Conservation (phyloP, 2,329 filamentous ascomycete species). For the Aspergillus sp. region DNA sequence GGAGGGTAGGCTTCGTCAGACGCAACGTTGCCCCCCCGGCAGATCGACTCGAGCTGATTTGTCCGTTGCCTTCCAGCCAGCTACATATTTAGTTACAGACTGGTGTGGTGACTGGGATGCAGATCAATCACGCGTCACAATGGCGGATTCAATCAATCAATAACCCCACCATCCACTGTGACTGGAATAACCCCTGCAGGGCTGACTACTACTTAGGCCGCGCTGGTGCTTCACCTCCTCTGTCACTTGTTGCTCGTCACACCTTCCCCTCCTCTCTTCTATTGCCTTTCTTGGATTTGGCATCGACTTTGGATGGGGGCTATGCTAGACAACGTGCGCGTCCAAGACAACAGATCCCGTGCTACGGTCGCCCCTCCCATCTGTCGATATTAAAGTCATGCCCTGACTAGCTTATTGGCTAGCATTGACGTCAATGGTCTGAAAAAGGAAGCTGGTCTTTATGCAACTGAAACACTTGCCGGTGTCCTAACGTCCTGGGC, state of each 20-base stretch:
- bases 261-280: background rate
- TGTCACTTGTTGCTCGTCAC: conserved; percentile 1
- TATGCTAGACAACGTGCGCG: background rate
- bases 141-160: background rate
- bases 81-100: background rate
- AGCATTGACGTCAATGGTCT: background rate
- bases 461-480: background rate
- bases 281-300: background rate
- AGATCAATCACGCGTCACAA: conserved; percentile 10
- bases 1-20: conserved; percentile 10
- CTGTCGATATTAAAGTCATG: background rate
- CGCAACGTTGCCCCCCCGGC: conserved; percentile 6
- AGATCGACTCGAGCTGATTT: conserved; percentile 9
- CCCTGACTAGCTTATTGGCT: background rate
- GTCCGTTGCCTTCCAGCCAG: background rate
- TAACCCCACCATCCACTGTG: background rate
- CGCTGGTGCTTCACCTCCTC: background rate
- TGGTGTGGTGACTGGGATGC: background rate
- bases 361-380: background rate
- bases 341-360: background rate
- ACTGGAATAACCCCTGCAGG: conserved; percentile 5
- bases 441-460: background rate
- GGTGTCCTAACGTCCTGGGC: background rate
- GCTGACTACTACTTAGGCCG: background rate
- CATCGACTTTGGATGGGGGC: background rate